Evolutionary conservation across 768 basidiomycete genomes (phyloP).

Genomic region (Suillus variegatus): DNA sequence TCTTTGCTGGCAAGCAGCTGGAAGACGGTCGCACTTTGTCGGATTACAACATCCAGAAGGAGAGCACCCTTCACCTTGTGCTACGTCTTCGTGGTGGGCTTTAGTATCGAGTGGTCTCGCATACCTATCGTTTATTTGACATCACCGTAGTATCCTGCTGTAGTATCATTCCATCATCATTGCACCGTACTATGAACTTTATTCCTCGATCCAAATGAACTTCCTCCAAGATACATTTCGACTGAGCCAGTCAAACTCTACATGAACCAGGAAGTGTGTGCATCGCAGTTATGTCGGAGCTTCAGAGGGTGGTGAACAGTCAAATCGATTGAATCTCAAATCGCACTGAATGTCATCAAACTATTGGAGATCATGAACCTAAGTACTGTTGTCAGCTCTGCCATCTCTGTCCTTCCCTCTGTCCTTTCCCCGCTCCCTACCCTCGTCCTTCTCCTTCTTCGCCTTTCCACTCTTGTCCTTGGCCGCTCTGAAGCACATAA

Average conservation of each 20-base stretch:
- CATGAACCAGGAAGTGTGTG: background rate
- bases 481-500: conserved; percentile 86
- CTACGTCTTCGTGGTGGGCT: conserved; percentile 56
- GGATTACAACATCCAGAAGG: conserved; percentile 76
- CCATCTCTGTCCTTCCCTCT: conserved; percentile 11
- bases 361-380: background rate
- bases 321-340: background rate
- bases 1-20: conserved; percentile 66
- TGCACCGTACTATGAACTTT: background rate
- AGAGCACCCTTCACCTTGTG: conserved; percentile 67
- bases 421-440: conserved; percentile 14
- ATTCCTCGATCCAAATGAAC: background rate
- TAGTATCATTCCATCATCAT: background rate
- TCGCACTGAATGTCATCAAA: background rate
- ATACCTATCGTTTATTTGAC: background rate
- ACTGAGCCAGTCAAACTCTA: background rate
- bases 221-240: too few relatives aligned
- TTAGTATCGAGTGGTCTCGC: background rate
- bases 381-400: conserved; percentile 5
- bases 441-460: background rate
- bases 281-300: background rate
- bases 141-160: background rate
- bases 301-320: background rate
- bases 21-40: conserved; percentile 77
- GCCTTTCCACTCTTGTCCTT: conserved; percentile 40